These are phyloP conservation scores for Sarocladiaceae sp. DNA, from an alignment of 2,329 filamentous ascomycete species.

Conservation along the genomic window DNA sequence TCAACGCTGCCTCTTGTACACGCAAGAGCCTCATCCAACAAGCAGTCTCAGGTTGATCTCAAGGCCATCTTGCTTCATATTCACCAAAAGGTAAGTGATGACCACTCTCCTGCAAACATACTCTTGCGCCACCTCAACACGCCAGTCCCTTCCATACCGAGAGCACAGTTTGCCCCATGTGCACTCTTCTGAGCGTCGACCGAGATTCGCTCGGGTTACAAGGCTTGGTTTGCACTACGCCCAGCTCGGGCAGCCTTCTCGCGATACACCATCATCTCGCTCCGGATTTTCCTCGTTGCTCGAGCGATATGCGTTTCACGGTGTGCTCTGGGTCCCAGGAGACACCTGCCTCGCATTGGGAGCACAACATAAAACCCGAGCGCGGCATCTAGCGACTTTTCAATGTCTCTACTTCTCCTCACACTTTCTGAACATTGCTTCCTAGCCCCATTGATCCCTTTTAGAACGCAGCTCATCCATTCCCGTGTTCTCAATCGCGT, in stretches of 20 bases:
- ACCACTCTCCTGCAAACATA: not conserved
- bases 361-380: not conserved
- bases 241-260: not conserved
- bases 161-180: not conserved
- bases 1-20: too few relatives aligned
- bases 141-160: not conserved
- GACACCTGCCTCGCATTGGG: not conserved
- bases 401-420: not conserved
- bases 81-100: not conserved
- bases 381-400: not conserved
- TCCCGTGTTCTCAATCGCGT: not conserved
- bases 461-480: not conserved
- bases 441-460: not conserved
- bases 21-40: not conserved
- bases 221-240: not conserved
- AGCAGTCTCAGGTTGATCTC: not conserved
- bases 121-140: not conserved
- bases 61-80: conserved; percentile 1
- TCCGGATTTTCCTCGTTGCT: not conserved
- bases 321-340: not conserved
- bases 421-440: not conserved
- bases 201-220: not conserved
- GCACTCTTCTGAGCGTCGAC: not conserved
- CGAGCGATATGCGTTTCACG: not conserved
- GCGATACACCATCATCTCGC: conserved; percentile 8